A percentile compares a stretch with the other conserved stretches of the same genome.
These are phyloP conservation scores for Emericellopsis cladophorae DNA, from an alignment of 2,329 filamentous ascomycete species.

Conservation along the genomic window DNA sequence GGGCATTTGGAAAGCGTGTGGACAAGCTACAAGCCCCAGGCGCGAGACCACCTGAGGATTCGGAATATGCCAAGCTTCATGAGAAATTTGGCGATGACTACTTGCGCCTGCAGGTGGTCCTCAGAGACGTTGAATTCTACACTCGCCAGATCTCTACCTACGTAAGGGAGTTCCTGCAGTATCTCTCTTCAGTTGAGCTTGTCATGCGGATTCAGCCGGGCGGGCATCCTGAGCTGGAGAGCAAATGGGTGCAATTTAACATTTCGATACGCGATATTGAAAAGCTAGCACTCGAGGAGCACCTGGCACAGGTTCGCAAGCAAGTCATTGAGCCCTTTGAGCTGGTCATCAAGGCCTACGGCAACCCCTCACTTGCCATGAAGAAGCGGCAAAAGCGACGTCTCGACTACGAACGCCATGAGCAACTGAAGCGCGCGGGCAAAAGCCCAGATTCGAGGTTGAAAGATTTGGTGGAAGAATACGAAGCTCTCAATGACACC, in stretches of 20 bases:
- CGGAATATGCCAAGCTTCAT: conserved; percentile 65
- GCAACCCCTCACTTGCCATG: conserved; percentile 78
- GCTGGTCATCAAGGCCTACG: conserved; percentile 65
- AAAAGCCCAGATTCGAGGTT: conserved; percentile 84
- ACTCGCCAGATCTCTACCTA: conserved; percentile 69
- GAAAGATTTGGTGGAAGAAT: conserved; percentile 74
- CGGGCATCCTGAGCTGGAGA: conserved; percentile 72
- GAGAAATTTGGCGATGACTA: conserved; percentile 89
- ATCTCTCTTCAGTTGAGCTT: conserved; percentile 70
- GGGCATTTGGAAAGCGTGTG: conserved; percentile 79
- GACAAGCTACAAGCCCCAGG: conserved; percentile 65
- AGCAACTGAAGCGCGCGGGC: conserved; percentile 63
- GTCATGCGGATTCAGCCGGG: conserved; percentile 63
- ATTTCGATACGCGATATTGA: conserved; percentile 78
- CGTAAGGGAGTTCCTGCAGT: conserved; percentile 68
- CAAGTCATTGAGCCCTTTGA: conserved; percentile 79
- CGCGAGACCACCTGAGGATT: conserved; percentile 58
- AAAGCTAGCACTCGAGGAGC: conserved; percentile 69
- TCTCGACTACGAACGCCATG: conserved; percentile 73
- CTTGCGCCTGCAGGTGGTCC: conserved; percentile 80
- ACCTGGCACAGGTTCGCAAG: conserved; percentile 61
- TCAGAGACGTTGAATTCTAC: conserved; percentile 90
- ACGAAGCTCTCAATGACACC: conserved; percentile 81
- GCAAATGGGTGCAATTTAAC: conserved; percentile 88
- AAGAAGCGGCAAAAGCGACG: conserved; percentile 91